Evolutionary conservation across 1,284 basidiomycete species (phyloP).

Genomic region (Tilletiaria anomala): DNA sequence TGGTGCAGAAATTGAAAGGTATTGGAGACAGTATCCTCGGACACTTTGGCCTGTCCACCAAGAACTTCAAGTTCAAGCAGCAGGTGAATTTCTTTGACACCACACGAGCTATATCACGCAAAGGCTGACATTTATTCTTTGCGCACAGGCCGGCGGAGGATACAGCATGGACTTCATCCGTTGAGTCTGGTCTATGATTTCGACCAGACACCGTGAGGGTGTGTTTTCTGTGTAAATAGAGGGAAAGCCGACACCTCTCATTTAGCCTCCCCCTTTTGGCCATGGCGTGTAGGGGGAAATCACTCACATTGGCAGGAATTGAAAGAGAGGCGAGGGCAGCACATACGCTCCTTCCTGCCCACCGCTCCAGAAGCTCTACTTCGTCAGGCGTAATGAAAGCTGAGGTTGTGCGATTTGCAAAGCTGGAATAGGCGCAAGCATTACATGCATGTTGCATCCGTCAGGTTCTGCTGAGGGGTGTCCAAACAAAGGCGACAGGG

Average conservation of each 20-base stretch:
- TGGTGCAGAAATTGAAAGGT: conserved; percentile 81
- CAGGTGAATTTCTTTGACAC: too few species aligned
- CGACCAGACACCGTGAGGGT: too few species aligned
- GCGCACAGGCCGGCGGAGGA: conserved; percentile 59
- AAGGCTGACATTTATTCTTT: too few species aligned
- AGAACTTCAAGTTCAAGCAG: conserved; percentile 75
- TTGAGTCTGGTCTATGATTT: too few species aligned
- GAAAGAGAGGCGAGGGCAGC: too few species aligned
- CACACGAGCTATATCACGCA: too few species aligned
- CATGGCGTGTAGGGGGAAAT: too few species aligned
- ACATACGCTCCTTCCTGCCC: background rate
- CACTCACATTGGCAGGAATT: too few species aligned
- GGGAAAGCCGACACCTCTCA: too few species aligned
- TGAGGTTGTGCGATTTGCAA: conserved; percentile 59
- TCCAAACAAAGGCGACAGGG: background rate
- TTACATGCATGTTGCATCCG: background rate
- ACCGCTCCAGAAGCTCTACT: conserved; percentile 43
- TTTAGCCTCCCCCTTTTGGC: too few species aligned
- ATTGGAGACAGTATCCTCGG: conserved; percentile 83
- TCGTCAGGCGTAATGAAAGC: conserved; percentile 61
- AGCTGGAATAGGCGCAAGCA: conserved; percentile 28
- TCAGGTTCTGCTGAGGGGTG: too few species aligned
- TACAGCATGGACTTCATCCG: conserved; percentile 77
- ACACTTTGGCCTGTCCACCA: conserved; percentile 39
- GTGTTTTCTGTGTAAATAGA: too few species aligned